phyloP scores from a whole-genome alignment of 148 eudicot species.

The Silene uniflora region DNA sequence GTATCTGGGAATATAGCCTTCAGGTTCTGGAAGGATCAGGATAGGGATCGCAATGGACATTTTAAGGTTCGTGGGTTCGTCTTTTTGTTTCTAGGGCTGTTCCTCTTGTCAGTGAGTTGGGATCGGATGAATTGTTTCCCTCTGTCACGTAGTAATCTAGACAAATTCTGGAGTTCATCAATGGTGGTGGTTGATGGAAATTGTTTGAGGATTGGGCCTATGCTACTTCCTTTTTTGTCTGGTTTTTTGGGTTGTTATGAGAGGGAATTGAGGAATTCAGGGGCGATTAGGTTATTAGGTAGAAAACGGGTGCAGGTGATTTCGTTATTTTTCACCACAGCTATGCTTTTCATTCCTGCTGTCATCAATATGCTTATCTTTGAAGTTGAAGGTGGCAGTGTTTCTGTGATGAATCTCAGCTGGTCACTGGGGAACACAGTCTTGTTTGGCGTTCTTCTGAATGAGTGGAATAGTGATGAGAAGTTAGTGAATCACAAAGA shows the following conservation, averaged over 20 bases:
- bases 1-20: slow-evolving; percentile 66
- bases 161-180: slow-evolving; percentile 38
- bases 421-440: slow-evolving; percentile 94
- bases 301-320: slow-evolving; percentile 55
- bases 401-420: slow-evolving; percentile 55
- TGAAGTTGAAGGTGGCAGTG: slow-evolving; percentile 73
- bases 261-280: slow-evolving; percentile 54
- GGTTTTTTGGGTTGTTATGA: slow-evolving; percentile 89
- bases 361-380: slow-evolving; percentile 71
- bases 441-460: slow-evolving; percentile 86
- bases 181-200: slow-evolving; percentile 41
- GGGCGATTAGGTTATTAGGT: slow-evolving; percentile 57
- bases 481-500: slow-evolving; percentile 53
- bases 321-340: slow-evolving; percentile 73
- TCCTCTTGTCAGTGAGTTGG: slow-evolving; percentile 84
- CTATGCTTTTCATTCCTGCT: slow-evolving; percentile 75
- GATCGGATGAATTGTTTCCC: slow-evolving; percentile 89
- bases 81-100: slow-evolving; percentile 48
- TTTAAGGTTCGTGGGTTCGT: slow-evolving; percentile 62
- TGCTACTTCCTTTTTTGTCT: slow-evolving; percentile 84
- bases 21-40: slow-evolving; percentile 39
- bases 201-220: slow-evolving; percentile 80
- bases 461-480: slow-evolving; percentile 75
- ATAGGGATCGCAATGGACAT: slow-evolving; percentile 32
- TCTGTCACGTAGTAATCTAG: slow-evolving; percentile 54